phyloP scores from a whole-genome alignment of 805 yeast species.

The Candida cerambycidarum region DNA sequence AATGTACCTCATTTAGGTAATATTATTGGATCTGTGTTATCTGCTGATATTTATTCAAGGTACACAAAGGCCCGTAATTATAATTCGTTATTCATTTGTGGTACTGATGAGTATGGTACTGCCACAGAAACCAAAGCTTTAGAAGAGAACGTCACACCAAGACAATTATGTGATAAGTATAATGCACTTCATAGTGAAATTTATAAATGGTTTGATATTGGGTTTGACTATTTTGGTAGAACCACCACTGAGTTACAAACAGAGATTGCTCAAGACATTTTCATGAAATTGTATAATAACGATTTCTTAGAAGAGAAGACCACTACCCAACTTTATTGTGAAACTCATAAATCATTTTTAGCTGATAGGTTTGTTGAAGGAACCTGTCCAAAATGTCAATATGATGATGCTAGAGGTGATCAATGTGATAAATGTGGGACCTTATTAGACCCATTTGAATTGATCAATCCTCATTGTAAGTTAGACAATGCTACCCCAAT shows the following conservation, averaged over 20 bases:
- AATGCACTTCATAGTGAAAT: constrained; percentile 83
- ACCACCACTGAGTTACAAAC: constrained; percentile 93
- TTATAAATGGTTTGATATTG: constrained; percentile 96
- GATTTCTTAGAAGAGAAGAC: constrained; percentile 82
- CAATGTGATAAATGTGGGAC: constrained; percentile 97
- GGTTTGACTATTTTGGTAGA: constrained; percentile 93
- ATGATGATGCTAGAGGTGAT: constrained; percentile 98
- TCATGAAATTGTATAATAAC: constrained; percentile 70
- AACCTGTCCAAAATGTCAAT: constrained; percentile 90
- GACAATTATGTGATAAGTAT: constrained; percentile 87
- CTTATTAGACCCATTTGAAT: constrained; percentile 86
- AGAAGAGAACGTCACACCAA: constrained; percentile 88
- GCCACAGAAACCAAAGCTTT: constrained; percentile 98
- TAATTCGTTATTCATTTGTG: constrained; percentile 85
- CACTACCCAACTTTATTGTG: constrained; percentile 89
- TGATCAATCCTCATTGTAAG: constrained; percentile 94
- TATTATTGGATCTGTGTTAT: constrained; percentile 89
- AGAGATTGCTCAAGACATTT: constrained; percentile 92
- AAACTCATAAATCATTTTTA: constrained; percentile 81
- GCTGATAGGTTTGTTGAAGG: constrained; percentile 99
- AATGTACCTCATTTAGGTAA: constrained; percentile 98
- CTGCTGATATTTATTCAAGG: constrained; percentile 92
- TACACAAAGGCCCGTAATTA: constrained; percentile 86
- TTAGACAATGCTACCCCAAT: constrained; percentile 81
- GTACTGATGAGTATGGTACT: constrained; percentile 99